Conservation (phyloP, 768 basidiomycete species). For the Leucocoprinus leucothites region DNA sequence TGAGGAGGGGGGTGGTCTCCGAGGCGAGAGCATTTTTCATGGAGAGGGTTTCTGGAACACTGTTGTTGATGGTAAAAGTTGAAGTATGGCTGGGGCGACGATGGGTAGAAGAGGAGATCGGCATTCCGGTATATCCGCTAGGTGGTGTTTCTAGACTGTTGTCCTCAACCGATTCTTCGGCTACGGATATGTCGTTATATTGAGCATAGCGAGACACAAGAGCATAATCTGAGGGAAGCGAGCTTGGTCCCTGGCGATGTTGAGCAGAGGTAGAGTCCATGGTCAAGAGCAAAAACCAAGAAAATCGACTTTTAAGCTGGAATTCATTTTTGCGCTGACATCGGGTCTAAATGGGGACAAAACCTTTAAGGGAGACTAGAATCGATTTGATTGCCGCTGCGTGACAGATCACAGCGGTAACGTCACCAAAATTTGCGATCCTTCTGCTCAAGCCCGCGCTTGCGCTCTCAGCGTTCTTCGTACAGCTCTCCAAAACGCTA, state of each 20-base stretch:
- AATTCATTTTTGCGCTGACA: no score
- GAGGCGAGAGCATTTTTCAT: constrained; percentile 16
- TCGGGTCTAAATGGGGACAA: no score
- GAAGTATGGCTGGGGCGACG: neutral
- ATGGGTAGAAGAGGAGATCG: constrained; percentile 10
- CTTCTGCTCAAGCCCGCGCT: neutral
- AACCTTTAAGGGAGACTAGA: neutral
- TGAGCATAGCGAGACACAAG: constrained; percentile 51
- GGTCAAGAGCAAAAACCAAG: neutral
- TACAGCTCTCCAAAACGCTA: no score
- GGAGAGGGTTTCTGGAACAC: neutral
- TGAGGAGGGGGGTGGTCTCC: constrained; percentile 61
- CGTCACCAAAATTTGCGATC: constrained; percentile 7
- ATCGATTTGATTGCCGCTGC: neutral
- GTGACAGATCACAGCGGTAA: neutral
- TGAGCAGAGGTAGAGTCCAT: constrained; percentile 48
- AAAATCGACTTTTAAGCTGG: no score
- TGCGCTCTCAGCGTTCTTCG: no score
- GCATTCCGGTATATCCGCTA: neutral
- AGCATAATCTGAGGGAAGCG: constrained; percentile 65
- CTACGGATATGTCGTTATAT: constrained; percentile 16
- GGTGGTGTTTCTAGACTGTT: neutral
- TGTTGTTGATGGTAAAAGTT: constrained; percentile 6
- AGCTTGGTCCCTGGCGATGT: constrained; percentile 54
- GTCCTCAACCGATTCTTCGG: neutral